A percentile compares a stretch with the other conserved stretches of the same genome.
These are phyloP conservation scores for Silybum marianum DNA, from an alignment of 129 eudicot species.

Conservation along the genomic window DNA sequence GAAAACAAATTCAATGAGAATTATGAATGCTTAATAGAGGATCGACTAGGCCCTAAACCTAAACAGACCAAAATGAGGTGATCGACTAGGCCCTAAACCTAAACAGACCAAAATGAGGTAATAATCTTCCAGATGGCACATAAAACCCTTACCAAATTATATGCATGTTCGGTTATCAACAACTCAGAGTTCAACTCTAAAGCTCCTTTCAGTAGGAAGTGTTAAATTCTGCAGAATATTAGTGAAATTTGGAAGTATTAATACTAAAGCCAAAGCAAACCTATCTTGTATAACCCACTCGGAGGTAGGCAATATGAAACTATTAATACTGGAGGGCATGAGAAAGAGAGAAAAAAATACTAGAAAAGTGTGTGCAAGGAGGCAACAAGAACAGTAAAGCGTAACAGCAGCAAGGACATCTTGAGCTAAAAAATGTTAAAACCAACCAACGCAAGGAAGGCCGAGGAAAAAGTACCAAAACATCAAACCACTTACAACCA, in stretches of 20 bases:
- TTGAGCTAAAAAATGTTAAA: too few relatives aligned
- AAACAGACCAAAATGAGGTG: background rate
- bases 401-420: background rate
- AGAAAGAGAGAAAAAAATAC: background rate
- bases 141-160: background rate
- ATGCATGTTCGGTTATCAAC: background rate
- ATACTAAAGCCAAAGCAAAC: background rate
- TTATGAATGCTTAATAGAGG: background rate
- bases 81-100: background rate
- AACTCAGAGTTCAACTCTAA: background rate
- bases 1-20: background rate
- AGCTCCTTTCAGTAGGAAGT: background rate
- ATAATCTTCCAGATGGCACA: background rate
- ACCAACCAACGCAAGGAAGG: background rate
- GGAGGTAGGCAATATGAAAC: background rate
- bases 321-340: too few relatives aligned
- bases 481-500: background rate
- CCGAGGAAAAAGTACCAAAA: background rate
- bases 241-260: background rate
- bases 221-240: background rate
- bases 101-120: background rate
- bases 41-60: background rate
- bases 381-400: background rate
- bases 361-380: background rate
- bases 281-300: background rate